phyloP scores from a whole-genome alignment of 805 yeast genomes.

The Lipomyces yamadae region DNA sequence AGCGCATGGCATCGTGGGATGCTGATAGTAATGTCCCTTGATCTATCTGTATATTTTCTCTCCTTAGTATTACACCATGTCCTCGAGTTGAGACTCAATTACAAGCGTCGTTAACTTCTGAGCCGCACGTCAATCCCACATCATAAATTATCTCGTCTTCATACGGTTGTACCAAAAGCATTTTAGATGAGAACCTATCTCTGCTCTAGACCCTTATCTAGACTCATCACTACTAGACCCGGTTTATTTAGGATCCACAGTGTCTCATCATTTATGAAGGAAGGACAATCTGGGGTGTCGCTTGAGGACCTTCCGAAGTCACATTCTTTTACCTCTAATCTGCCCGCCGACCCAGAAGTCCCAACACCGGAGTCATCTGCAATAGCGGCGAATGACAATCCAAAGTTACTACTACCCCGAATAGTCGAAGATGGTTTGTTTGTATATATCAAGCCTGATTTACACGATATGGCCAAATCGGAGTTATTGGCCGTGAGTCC shows the following conservation, averaged over 20 bases:
- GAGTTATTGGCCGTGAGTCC: constrained; percentile 62
- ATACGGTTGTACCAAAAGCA: background rate
- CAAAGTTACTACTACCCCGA: constrained; percentile 57
- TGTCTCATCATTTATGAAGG: background rate
- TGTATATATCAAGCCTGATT: constrained; percentile 71
- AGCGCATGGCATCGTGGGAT: too few relatives aligned
- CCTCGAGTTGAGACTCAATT: too few relatives aligned
- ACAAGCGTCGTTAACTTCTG: too few relatives aligned
- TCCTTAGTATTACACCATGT: too few relatives aligned
- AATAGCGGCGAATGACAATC: constrained; percentile 26
- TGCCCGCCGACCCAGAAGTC: constrained; percentile 49
- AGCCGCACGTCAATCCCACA: too few relatives aligned
- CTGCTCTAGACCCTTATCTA: background rate
- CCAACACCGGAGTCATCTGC: constrained; percentile 48
- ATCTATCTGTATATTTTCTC: too few relatives aligned
- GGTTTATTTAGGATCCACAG: background rate
- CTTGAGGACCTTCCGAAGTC: constrained; percentile 39
- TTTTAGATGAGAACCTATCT: background rate
- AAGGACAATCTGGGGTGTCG: constrained; percentile 3
- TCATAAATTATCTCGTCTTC: background rate
- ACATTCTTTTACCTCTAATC: constrained; percentile 43
- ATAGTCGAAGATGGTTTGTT: constrained; percentile 64
- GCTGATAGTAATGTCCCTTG: too few relatives aligned
- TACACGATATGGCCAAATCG: constrained; percentile 49
- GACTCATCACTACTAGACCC: background rate